Conservation (phyloP, 805 yeast species). For the Candida silvicultrix region DNA sequence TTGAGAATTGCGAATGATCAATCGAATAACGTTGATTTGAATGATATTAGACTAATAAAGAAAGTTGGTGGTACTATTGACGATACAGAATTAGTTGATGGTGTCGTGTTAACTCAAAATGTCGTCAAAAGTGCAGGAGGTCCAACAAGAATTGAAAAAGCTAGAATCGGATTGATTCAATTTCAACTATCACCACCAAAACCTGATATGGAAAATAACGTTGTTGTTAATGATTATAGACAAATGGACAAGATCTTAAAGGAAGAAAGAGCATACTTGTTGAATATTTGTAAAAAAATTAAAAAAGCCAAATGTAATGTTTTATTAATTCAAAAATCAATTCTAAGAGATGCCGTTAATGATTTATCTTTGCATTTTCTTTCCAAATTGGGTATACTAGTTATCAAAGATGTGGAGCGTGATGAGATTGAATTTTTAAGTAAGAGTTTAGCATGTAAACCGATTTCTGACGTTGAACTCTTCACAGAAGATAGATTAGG, state of each 20-base stretch:
- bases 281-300: conserved; percentile 92
- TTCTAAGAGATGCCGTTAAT: conserved; percentile 81
- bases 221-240: conserved; percentile 95
- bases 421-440: conserved; percentile 92
- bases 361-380: conserved; percentile 92
- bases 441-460: conserved; percentile 83
- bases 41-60: conserved; percentile 83
- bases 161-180: conserved; percentile 78
- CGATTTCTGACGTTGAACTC: conserved; percentile 91
- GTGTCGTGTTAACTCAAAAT: conserved; percentile 88
- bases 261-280: conserved; percentile 93
- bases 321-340: conserved; percentile 90
- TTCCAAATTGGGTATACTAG: conserved; percentile 89
- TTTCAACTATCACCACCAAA: conserved; percentile 94
- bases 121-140: conserved; percentile 92
- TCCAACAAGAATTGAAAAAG: conserved; percentile 91
- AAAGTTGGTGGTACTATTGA: conserved; percentile 98
- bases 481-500: conserved; percentile 93
- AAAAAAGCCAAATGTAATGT: conserved; percentile 90
- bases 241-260: conserved; percentile 98
- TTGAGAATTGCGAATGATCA: conserved; percentile 62
- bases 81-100: conserved; percentile 88
- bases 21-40: conserved; percentile 71
- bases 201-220: conserved; percentile 92
- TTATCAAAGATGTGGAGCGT: conserved; percentile 93